Conservation (phyloP, 2,329 filamentous ascomycete species). For the Thelonectria blattea region DNA sequence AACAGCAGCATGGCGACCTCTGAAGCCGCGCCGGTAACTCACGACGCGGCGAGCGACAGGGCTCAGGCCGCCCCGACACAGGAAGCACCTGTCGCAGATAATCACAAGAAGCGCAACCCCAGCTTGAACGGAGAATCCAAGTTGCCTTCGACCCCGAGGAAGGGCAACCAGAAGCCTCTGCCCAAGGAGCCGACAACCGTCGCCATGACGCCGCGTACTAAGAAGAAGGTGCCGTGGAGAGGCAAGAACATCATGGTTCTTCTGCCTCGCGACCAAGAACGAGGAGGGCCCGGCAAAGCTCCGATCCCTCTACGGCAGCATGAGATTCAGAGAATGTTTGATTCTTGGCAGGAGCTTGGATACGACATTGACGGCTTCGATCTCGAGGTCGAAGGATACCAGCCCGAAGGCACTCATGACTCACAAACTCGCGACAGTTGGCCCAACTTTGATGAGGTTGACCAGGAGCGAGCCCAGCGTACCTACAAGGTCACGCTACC, state of each 20-base stretch:
- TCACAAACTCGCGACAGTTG: slow-evolving; percentile 73
- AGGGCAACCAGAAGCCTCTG: slow-evolving; percentile 43
- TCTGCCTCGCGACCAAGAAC: slow-evolving; percentile 70
- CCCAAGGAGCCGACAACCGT: slow-evolving; percentile 42
- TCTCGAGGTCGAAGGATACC: slow-evolving; percentile 55
- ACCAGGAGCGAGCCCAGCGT: slow-evolving; percentile 58
- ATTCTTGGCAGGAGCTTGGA: slow-evolving; percentile 71
- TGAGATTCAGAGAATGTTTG: slow-evolving; percentile 67
- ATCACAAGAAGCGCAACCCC: slow-evolving; percentile 30
- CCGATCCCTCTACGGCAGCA: slow-evolving; percentile 60
- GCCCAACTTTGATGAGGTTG: slow-evolving; percentile 67
- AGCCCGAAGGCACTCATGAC: slow-evolving; percentile 48
- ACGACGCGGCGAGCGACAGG: slow-evolving; percentile 38
- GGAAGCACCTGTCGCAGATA: slow-evolving; percentile 36
- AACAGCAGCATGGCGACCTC: slow-evolving; percentile 43
- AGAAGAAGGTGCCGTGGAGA: slow-evolving; percentile 77
- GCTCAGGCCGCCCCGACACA: slow-evolving; percentile 37
- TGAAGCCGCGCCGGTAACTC: slow-evolving; percentile 38
- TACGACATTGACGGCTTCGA: slow-evolving; percentile 75
- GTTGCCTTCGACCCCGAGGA: slow-evolving; percentile 45
- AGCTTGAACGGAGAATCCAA: slow-evolving; percentile 38
- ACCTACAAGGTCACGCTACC: slow-evolving; percentile 71
- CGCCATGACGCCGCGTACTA: slow-evolving; percentile 60
- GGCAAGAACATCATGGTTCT: slow-evolving; percentile 76
- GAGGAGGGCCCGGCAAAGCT: slow-evolving; percentile 62